Conservation (phyloP, 805 yeast species). For the Zygotorulaspora chibaensis region DNA sequence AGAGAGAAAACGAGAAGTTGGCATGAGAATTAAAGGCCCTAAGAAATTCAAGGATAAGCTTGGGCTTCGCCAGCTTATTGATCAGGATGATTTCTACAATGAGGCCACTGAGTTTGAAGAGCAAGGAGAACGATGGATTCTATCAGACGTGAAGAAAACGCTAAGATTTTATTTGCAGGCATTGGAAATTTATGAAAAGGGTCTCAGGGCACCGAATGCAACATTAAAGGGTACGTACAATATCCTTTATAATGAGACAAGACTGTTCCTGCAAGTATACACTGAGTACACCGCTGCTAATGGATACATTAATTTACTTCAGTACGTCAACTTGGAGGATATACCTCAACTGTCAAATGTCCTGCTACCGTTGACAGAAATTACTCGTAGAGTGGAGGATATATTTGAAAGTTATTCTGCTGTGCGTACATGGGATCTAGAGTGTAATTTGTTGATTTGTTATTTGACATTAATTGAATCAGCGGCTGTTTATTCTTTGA, state of each 20-base stretch:
- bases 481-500: conserved; percentile 6
- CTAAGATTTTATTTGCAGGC: conserved; percentile 29
- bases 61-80: conserved; percentile 13
- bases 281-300: conserved; percentile 29
- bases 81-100: conserved; percentile 32
- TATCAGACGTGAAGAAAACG: conserved; percentile 32
- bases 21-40: conserved; percentile 7
- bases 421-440: conserved; percentile 31
- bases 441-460: conserved; percentile 29
- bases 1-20: neutral
- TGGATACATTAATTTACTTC: conserved; percentile 30
- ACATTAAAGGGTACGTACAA: conserved; percentile 35
- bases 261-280: conserved; percentile 30
- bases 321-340: conserved; percentile 28
- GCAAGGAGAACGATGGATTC: conserved; percentile 36
- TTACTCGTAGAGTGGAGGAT: conserved; percentile 23
- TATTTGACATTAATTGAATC: conserved; percentile 26
- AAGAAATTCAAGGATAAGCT: conserved; percentile 14
- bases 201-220: conserved; percentile 26
- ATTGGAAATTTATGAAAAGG: conserved; percentile 32
- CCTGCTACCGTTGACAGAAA: conserved; percentile 16
- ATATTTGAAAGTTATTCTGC: conserved; percentile 15
- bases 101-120: conserved; percentile 33
- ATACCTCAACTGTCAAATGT: conserved; percentile 15
- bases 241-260: conserved; percentile 29